phyloP scores from a whole-genome alignment of 352 stramenopile genomes.

The Phytophthora chlamydospora region DNA sequence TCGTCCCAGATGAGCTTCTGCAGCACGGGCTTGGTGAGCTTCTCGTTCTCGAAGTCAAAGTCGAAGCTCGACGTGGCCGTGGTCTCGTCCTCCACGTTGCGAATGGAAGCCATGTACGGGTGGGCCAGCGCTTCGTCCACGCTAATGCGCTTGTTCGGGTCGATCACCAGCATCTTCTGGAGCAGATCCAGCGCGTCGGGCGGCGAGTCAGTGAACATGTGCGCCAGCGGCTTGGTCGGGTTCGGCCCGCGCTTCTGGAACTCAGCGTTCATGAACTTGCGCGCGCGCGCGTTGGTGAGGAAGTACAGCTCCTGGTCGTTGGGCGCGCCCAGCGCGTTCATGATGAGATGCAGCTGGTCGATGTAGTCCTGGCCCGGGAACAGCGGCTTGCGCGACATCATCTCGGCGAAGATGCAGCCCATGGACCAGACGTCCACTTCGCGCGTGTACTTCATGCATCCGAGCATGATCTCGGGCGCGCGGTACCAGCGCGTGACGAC shows the following conservation, averaged over 20 bases:
- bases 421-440: slow-evolving; percentile 96
- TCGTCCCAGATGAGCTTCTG: slow-evolving; percentile 89
- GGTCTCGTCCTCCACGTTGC: slow-evolving; percentile 91
- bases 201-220: slow-evolving; percentile 77
- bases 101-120: slow-evolving; percentile 89
- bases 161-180: slow-evolving; percentile 92
- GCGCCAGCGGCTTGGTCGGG: slow-evolving; percentile 65
- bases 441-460: slow-evolving; percentile 88
- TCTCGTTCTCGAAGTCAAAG: slow-evolving; percentile 90
- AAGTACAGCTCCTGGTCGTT: slow-evolving; percentile 96
- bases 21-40: slow-evolving; percentile 81
- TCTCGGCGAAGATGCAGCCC: slow-evolving; percentile 99
- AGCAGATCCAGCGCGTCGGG: slow-evolving; percentile 87
- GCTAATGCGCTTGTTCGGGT: slow-evolving; percentile 90
- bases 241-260: slow-evolving; percentile 73
- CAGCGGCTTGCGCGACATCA: slow-evolving; percentile 97
- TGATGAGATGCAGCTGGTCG: slow-evolving; percentile 97
- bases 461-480: slow-evolving; percentile 84
- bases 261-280: slow-evolving; percentile 89
- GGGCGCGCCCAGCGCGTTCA: slow-evolving; percentile 95
- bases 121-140: slow-evolving; percentile 93
- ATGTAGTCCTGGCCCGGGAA: slow-evolving; percentile 97
- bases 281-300: slow-evolving; percentile 91
- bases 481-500: slow-evolving; percentile 94
- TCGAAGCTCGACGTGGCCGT: slow-evolving; percentile 70